A percentile compares a stretch with the other conserved stretches of the same genome.
phyloP scores from a whole-genome alignment of 176 grass and related monocot species.

The maize (Zea mays) region DNA sequence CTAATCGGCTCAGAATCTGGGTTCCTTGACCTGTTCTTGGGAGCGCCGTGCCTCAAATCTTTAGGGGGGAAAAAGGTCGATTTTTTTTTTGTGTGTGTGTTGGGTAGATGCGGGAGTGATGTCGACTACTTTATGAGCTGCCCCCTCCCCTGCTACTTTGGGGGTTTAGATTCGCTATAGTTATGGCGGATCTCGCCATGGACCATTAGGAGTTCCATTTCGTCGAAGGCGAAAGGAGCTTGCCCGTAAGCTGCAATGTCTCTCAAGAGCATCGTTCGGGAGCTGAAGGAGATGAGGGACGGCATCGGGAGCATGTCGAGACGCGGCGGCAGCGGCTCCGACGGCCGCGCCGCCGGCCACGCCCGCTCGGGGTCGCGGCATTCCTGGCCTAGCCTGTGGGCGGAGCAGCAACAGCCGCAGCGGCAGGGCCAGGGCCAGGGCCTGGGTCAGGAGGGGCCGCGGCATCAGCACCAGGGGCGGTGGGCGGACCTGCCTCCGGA shows the following conservation, averaged over 20 bases:
- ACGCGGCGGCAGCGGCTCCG: conserved; percentile 43
- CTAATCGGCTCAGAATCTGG: conserved; percentile 26
- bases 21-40: conserved; percentile 29
- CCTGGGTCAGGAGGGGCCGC: conserved; percentile 45
- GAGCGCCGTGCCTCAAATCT: conserved; percentile 26
- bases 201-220: conserved; percentile 30
- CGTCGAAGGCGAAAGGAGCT: conserved; percentile 29
- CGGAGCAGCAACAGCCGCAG: conserved; percentile 46
- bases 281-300: conserved; percentile 94
- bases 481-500: conserved; percentile 95
- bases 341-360: conserved; percentile 44
- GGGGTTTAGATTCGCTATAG: conserved; percentile 27
- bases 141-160: conserved; percentile 27
- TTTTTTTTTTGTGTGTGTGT: conserved; percentile 13
- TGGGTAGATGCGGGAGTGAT: conserved; percentile 39
- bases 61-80: background rate
- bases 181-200: conserved; percentile 55
- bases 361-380: conserved; percentile 47
- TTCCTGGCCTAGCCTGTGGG: conserved; percentile 58
- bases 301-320: conserved; percentile 83
- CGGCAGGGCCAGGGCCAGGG: conserved; percentile 44
- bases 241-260: conserved; percentile 56
- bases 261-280: conserved; percentile 77
- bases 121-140: conserved; percentile 47
- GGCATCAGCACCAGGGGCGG: conserved; percentile 61